A percentile compares a stretch with the other conserved stretches of the same genome.
phyloP scores from a whole-genome alignment of 139 green algal species.

The Chlamydomonas applanata region DNA sequence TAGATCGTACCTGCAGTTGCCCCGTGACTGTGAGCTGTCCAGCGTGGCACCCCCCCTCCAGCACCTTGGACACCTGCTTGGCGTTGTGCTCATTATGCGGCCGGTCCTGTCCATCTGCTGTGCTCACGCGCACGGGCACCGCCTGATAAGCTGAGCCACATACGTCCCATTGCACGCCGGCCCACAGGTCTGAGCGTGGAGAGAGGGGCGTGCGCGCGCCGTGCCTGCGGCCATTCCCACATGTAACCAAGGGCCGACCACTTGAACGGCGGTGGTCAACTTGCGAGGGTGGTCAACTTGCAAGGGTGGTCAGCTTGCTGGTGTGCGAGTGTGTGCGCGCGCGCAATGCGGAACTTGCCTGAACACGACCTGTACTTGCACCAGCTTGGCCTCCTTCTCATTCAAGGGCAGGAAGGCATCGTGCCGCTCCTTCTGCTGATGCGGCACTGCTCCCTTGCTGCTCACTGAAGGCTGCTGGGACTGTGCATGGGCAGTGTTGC shows the following conservation, averaged over 20 bases:
- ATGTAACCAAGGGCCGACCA: no score
- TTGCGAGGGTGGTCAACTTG: no score
- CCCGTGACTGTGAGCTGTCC: constrained; percentile 72
- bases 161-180: constrained; percentile 39
- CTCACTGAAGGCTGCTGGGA: neutral
- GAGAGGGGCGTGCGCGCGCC: constrained; percentile 65
- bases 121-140: constrained; percentile 27
- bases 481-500: neutral
- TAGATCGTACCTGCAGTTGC: constrained; percentile 61
- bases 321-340: neutral
- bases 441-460: neutral
- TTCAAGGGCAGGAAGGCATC: constrained; percentile 11
- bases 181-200: constrained; percentile 35
- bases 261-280: no score
- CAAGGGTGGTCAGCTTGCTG: no score
- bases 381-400: constrained; percentile 31
- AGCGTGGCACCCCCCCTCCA: constrained; percentile 64
- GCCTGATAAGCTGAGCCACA: constrained; percentile 44
- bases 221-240: no score
- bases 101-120: constrained; percentile 23
- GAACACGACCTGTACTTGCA: constrained; percentile 72
- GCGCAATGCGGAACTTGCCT: constrained; percentile 51
- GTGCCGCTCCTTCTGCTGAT: neutral
- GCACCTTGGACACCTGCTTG: constrained; percentile 35
- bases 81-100: constrained; percentile 39